These are phyloP conservation scores for Aspergillus pseudoterreus DNA, from an alignment of 2,329 filamentous ascomycete genomes.

Conservation along the genomic window DNA sequence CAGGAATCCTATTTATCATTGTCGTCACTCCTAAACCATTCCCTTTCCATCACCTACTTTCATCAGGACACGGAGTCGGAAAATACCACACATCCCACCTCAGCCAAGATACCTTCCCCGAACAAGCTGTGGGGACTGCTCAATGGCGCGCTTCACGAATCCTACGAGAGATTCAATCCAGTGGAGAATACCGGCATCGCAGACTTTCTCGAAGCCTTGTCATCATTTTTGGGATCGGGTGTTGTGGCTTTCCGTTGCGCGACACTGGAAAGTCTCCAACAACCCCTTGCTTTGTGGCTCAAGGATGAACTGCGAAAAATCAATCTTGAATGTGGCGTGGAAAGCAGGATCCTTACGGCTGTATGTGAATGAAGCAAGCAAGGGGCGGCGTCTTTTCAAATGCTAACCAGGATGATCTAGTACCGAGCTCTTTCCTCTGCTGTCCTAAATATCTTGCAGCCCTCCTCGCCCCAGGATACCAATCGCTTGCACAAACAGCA, in stretches of 20 bases:
- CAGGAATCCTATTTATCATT: constrained; percentile 33
- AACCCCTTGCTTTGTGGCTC: constrained; percentile 32
- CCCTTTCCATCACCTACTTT: constrained; percentile 32
- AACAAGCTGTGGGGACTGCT: constrained; percentile 63
- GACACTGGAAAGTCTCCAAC: constrained; percentile 59
- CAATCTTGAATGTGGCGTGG: constrained; percentile 21
- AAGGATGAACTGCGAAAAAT: constrained; percentile 29
- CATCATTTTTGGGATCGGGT: constrained; percentile 51
- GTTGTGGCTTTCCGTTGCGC: constrained; percentile 51
- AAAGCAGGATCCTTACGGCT: constrained; percentile 31
- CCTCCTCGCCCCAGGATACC: constrained; percentile 23
- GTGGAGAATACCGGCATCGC: constrained; percentile 39
- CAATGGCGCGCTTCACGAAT: constrained; percentile 48
- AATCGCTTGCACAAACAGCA: constrained; percentile 50
- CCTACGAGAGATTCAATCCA: constrained; percentile 50
- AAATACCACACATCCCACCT: background rate
- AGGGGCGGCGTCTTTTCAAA: background rate
- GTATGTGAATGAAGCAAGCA: constrained; percentile 25
- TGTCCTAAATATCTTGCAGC: constrained; percentile 29
- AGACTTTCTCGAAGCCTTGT: constrained; percentile 53
- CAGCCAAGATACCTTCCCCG: constrained; percentile 14
- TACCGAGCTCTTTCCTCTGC: constrained; percentile 30
- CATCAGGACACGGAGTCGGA: constrained; percentile 5
- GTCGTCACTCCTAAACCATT: constrained; percentile 30
- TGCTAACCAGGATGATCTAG: constrained; percentile 23